Percentiles rank a stretch among this genome's conserved stretches.
These are phyloP conservation scores for Diversispora eburnea DNA, from an alignment of 192 early-diverging fungal genomes.

Conservation along the genomic window DNA sequence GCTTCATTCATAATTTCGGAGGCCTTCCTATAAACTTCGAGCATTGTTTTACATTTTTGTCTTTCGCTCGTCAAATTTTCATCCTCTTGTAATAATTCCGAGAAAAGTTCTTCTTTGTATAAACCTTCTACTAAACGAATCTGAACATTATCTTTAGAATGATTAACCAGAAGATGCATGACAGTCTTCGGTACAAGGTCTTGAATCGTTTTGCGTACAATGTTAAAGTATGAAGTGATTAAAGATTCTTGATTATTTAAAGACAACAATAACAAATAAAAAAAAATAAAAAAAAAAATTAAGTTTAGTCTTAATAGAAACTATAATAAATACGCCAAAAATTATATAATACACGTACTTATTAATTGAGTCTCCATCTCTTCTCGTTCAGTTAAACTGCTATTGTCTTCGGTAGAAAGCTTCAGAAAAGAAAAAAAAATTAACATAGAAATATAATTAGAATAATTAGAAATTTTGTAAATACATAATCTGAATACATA, in stretches of 20 bases:
- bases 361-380: conserved; percentile 77
- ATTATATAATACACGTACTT: conserved; percentile 45
- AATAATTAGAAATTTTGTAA: neutral
- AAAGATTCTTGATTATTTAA: conserved; percentile 52
- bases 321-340: neutral
- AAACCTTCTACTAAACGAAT: conserved; percentile 71
- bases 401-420: conserved; percentile 18
- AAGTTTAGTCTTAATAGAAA: neutral
- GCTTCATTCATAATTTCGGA: conserved; percentile 65
- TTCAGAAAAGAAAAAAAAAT: neutral
- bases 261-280: neutral
- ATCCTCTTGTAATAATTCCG: conserved; percentile 73
- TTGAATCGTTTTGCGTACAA: conserved; percentile 77
- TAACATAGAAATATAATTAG: neutral
- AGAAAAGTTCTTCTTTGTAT: conserved; percentile 68
- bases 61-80: conserved; percentile 67
- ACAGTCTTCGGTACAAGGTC: conserved; percentile 79
- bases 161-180: conserved; percentile 78
- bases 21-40: conserved; percentile 75
- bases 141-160: conserved; percentile 68
- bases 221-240: conserved; percentile 74
- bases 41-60: conserved; percentile 70
- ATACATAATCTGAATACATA: neutral
- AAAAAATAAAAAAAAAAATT: no score
- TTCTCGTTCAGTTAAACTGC: conserved; percentile 50